Evolutionary conservation across 2,329 filamentous ascomycete species (phyloP).

Genomic region (Ilyonectria robusta): DNA sequence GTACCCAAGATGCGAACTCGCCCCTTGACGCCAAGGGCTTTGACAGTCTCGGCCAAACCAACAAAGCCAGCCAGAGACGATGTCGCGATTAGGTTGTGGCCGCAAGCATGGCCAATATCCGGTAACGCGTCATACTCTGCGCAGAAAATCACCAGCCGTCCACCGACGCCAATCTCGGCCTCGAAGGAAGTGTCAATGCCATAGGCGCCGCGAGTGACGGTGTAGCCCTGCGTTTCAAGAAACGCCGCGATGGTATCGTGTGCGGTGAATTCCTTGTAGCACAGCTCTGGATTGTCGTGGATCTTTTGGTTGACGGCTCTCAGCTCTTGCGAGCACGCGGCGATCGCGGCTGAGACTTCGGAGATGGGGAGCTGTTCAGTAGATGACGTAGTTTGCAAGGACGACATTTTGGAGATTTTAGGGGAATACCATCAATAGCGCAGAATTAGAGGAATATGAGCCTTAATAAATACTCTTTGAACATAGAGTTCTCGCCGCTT

Average conservation of each 20-base stretch:
- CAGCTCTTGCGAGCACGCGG: slow-evolving; percentile 12
- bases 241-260: slow-evolving; percentile 64
- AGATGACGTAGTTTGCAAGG: not conserved
- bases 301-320: slow-evolving; percentile 43
- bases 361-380: not conserved
- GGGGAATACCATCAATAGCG: not conserved
- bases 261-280: slow-evolving; percentile 65
- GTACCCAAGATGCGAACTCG: slow-evolving; percentile 59
- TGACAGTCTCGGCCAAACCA: slow-evolving; percentile 52
- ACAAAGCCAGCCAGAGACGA: slow-evolving; percentile 58
- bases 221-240: slow-evolving; percentile 60
- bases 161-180: slow-evolving; percentile 58
- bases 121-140: slow-evolving; percentile 65
- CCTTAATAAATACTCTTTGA: not conserved
- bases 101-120: slow-evolving; percentile 61
- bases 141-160: slow-evolving; percentile 58
- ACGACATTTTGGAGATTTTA: not conserved
- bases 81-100: slow-evolving; percentile 62
- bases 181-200: slow-evolving; percentile 67
- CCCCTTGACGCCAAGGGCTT: slow-evolving; percentile 49
- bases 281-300: slow-evolving; percentile 64
- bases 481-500: not conserved
- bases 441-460: not conserved
- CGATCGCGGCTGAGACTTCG: slow-evolving; percentile 1
- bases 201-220: slow-evolving; percentile 64